Evolutionary conservation across 2,329 filamentous ascomycete genomes (phyloP), one percentile per base, ranked within the genome.

Genomic region (Dryadomyces quercus-mongolicae): DNA sequence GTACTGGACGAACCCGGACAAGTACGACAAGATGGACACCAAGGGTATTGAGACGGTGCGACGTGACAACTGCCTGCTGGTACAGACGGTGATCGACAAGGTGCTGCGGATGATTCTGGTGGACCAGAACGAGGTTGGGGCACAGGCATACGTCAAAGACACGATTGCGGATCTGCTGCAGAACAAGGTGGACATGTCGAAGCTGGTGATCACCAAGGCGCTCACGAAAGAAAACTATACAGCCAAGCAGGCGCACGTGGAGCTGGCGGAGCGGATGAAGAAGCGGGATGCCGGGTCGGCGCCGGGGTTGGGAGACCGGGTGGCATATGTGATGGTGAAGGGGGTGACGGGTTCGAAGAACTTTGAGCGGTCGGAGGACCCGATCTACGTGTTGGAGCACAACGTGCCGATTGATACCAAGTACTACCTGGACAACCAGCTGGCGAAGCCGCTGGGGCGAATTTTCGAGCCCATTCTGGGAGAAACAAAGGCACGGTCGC

Each of bases 21-120:
- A 95, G 70, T 93, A 86, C 68, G 94, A 98, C 78, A 98, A 97
- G 76, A 98, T 98, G 94, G 93, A 98, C 70, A 97, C 89, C 57
- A 98, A 98, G 69, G 93, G 93, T 76, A 97, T 98, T 61, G 93
- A 98, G 71, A 98, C 93, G 3, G 94, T 98, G 49, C 85, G 93
- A 61, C 80, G 93, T 77, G 93, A 98, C 68, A 98, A 98, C 66
- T 98, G 93, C 66, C 77, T 93, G 52, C 74, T 98, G 56, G 93
- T 97, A 16, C 92, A 97, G 69, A 96, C 87, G 3, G 93, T 97
- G 56, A 97, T 98, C 63, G 93, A 98, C 70, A 97, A 93, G 54
- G 92, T 95, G 21, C 72, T 98, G 60, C 81, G 89, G 61, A 97
- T 96, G 85, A 88, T 98, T 63, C 72, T 98, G 62, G 96, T 98